Conservation (phyloP, 441 rosid species). For the Pelargonium cotyledonis region DNA sequence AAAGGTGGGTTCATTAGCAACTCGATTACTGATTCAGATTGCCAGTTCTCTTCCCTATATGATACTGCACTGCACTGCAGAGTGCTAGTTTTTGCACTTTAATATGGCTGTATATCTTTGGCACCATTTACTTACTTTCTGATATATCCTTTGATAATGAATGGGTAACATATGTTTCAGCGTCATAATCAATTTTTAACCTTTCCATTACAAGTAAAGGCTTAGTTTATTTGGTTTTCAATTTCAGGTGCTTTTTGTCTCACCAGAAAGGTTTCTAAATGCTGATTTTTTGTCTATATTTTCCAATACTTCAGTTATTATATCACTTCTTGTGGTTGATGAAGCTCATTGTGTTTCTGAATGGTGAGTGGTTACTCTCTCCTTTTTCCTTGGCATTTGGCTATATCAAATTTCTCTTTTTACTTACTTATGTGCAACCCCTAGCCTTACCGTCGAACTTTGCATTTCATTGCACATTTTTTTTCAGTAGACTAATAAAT, state of each 20-base stretch:
- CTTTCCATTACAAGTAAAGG: constrained; percentile 8
- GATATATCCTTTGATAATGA: background rate
- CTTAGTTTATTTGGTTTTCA: constrained; percentile 13
- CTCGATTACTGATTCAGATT: background rate
- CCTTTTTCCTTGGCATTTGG: constrained; percentile 13
- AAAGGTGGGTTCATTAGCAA: constrained; percentile 41
- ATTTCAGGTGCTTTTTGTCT: constrained; percentile 84
- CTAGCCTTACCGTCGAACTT: constrained; percentile 13
- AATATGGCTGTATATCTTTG: background rate
- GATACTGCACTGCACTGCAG: background rate
- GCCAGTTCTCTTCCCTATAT: background rate
- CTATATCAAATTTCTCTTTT: background rate
- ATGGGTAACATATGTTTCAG: background rate
- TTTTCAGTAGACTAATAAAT: constrained; percentile 10
- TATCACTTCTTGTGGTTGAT: constrained; percentile 86
- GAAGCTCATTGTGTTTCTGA: constrained; percentile 97
- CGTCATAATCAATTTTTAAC: background rate
- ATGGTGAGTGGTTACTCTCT: constrained; percentile 51
- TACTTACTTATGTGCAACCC: background rate
- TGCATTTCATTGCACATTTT: constrained; percentile 10
- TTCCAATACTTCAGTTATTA: constrained; percentile 30
- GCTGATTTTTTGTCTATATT: constrained; percentile 63
- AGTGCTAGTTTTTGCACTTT: background rate
- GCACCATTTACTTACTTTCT: background rate
- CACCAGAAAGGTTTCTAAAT: constrained; percentile 84